These are phyloP conservation scores for Phycomyces blakesleeanus DNA, from an alignment of 192 early-diverging fungal genomes.

Conservation along the genomic window DNA sequence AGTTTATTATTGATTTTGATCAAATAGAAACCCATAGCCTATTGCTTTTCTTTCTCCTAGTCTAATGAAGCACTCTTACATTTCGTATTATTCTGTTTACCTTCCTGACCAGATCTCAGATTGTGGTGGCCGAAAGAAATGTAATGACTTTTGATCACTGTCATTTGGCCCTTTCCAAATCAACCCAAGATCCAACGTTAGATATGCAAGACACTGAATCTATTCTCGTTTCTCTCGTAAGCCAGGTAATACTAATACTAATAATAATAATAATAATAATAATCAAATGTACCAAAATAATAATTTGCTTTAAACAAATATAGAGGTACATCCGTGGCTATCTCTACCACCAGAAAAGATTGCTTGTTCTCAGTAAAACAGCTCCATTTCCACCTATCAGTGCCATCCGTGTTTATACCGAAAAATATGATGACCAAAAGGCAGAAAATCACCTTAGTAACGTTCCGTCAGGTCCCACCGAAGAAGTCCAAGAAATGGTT, in stretches of 20 bases:
- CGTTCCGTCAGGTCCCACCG: neutral
- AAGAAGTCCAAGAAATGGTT: neutral
- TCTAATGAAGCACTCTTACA: no score
- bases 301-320: neutral
- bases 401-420: constrained; percentile 19
- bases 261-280: neutral
- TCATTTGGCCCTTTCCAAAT: constrained; percentile 22
- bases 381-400: constrained; percentile 39
- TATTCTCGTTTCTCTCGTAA: constrained; percentile 41
- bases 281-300: neutral
- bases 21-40: no score
- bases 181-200: constrained; percentile 23
- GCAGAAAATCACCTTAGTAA: constrained; percentile 10
- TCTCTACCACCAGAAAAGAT: constrained; percentile 39
- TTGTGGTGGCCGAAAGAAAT: neutral
- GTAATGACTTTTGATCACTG: constrained; percentile 16
- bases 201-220: constrained; percentile 38
- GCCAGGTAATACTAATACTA: constrained; percentile 41
- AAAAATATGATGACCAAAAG: constrained; percentile 19
- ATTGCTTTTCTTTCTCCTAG: no score
- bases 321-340: constrained; percentile 51
- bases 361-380: constrained; percentile 38
- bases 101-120: neutral
- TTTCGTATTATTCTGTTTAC: no score
- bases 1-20: constrained; percentile 4